Conservation (phyloP, 2,329 filamentous ascomycete genomes). For the Blumeria hordei region DNA sequence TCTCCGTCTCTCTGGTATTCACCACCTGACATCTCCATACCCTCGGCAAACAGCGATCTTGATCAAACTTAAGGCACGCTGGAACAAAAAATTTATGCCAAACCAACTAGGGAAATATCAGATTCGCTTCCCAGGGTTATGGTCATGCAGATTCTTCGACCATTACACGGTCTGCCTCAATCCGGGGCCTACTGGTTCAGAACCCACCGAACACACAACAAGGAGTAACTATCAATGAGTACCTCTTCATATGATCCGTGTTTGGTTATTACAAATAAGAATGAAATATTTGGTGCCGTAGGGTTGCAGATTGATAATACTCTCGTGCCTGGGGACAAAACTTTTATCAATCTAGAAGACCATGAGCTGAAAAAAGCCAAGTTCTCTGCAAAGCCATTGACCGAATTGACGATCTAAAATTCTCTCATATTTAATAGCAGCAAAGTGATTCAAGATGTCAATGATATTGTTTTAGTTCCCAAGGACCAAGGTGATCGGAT, state of each 20-base stretch:
- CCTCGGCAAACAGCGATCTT: no score
- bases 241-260: slow-evolving; percentile 1
- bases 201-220: background rate
- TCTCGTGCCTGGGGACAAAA: background rate
- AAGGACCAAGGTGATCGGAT: background rate
- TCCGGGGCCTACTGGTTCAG: slow-evolving; percentile 3
- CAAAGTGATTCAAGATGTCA: background rate
- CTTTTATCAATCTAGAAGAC: background rate
- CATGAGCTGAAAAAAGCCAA: background rate
- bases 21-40: no score
- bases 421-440: background rate
- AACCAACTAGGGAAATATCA: background rate
- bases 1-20: no score
- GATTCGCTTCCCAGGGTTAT: background rate
- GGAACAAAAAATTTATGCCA: slow-evolving; percentile 3
- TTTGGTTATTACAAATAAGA: background rate
- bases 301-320: background rate
- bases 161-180: slow-evolving; percentile 4
- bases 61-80: no score
- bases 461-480: background rate
- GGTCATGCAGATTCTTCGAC: slow-evolving; percentile 2
- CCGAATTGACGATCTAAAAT: background rate
- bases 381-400: background rate
- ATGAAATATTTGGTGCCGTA: background rate
- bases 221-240: background rate